phyloP scores from a whole-genome alignment of 306 rosid genomes.

The Glycine latifolia region DNA sequence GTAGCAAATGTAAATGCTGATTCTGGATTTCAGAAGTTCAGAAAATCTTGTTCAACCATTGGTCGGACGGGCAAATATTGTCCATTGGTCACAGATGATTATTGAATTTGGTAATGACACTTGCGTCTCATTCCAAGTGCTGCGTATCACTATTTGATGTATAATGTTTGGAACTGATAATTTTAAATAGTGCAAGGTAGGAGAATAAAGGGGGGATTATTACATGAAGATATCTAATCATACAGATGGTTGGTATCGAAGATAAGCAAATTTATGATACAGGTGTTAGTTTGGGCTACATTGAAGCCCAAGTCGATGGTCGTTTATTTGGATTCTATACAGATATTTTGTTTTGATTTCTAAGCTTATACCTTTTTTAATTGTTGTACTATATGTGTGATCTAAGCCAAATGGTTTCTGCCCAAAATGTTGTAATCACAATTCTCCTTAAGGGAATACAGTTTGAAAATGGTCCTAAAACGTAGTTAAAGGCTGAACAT shows the following conservation, averaged over 20 bases:
- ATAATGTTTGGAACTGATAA: neutral
- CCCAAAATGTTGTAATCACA: neutral
- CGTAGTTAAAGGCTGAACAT: neutral
- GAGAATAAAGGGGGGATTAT: neutral
- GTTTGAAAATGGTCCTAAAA: neutral
- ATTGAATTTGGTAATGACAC: slow-evolving; percentile 6
- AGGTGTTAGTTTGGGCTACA: neutral
- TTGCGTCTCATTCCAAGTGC: slow-evolving; percentile 10
- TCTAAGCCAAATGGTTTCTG: too few species aligned
- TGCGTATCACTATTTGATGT: neutral
- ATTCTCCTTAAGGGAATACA: neutral
- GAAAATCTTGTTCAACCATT: slow-evolving; percentile 16
- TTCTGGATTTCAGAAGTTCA: neutral
- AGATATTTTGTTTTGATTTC: neutral
- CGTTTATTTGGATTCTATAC: neutral
- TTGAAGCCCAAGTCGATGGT: neutral
- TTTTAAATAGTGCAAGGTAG: neutral
- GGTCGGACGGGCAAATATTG: too few species aligned
- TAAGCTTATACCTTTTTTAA: neutral
- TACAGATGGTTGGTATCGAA: too few species aligned
- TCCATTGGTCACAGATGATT: neutral
- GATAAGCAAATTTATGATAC: too few species aligned
- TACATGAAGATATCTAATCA: neutral
- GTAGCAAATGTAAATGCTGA: neutral
- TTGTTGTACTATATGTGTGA: neutral